These are phyloP conservation scores for Ceratocystis papillata DNA, from an alignment of 2,329 filamentous ascomycete genomes.

Conservation along the genomic window DNA sequence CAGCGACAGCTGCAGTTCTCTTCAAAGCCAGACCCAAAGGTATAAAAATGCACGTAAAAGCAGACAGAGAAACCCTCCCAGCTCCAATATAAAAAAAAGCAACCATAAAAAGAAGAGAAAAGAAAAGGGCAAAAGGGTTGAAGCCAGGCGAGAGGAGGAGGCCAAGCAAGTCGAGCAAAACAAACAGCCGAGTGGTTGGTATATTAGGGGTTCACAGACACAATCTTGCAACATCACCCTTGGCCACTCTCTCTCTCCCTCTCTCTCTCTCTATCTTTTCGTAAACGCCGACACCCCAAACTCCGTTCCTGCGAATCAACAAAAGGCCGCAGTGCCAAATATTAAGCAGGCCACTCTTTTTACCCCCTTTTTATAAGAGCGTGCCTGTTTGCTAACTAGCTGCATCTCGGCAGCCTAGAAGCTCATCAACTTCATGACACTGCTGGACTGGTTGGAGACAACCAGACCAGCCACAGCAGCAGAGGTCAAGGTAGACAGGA, in stretches of 20 bases:
- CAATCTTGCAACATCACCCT: background rate
- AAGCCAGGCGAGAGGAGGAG: too few species aligned
- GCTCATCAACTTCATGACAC: constrained; percentile 22
- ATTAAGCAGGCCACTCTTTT: background rate
- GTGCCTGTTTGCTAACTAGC: background rate
- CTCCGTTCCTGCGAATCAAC: background rate
- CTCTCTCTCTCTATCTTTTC: background rate
- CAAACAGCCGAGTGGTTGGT: constrained; percentile 7
- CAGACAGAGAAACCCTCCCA: too few species aligned
- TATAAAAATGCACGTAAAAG: too few species aligned
- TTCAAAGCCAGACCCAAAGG: too few species aligned
- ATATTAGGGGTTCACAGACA: background rate
- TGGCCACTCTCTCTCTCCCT: background rate
- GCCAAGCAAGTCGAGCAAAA: background rate
- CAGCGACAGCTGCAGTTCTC: too few species aligned
- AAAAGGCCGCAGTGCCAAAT: background rate
- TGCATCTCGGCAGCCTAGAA: constrained; percentile 4
- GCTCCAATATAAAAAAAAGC: too few species aligned
- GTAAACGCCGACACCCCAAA: constrained; percentile 1
- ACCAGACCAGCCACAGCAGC: constrained; percentile 70
- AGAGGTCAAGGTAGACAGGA: constrained; percentile 67
- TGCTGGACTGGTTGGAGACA: constrained; percentile 40
- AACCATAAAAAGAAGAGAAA: too few species aligned
- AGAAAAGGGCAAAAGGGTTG: too few species aligned
- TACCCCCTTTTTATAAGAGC: background rate